Evolutionary conservation across 257 asterid species (phyloP), one percentile per base, ranked within the genome.

Genomic region (Lycium barbarum): DNA sequence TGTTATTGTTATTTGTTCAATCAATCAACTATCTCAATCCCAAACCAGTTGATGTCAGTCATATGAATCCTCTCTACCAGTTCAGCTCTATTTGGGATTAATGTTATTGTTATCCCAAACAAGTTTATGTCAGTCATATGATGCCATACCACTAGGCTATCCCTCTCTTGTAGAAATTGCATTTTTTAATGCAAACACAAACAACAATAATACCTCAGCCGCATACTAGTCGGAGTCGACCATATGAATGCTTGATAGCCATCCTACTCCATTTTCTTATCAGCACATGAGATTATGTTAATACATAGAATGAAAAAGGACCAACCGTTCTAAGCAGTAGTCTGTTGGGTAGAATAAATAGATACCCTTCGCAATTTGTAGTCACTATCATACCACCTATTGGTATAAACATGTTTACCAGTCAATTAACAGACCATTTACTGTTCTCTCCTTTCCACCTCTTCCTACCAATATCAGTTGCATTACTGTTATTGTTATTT

Each of bases 381-480:
- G 7, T 54, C 59, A 14, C n/a, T 12, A 26, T 26, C 17, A 58
- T 7, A 3, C 65, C 22, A 18, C 65, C 6, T 58, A 58, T 58
- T 58, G n/a, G 26, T 18, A 58, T 2, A 6, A 58, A 40, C 9
- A 13, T 76, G 47, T 51, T 51, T 26, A 74, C 80, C 58, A 72
- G 58, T 45, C 58, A 72, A 11, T 20, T 20, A 47, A 13, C 20
- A 47, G 20, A 74, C 43, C 61, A 49, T 20, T 47, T 22, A 15
- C 22, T 73, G 3, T 49, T 45, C 81, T 74, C 40, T 74, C 59
- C 49, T 22, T n/a, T 22, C 12, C 61, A 51, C 81, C 81, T 74
- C 81, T 49, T 47, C 36, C 81, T 49, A 47, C 59, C 5, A 73
- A 13, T 22, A 49, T 47, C 45, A 74, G 43, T 74, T 49, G 40